Base-by-base conservation (phyloP, 306 rosid species). In the Castanea sativa region DNA sequence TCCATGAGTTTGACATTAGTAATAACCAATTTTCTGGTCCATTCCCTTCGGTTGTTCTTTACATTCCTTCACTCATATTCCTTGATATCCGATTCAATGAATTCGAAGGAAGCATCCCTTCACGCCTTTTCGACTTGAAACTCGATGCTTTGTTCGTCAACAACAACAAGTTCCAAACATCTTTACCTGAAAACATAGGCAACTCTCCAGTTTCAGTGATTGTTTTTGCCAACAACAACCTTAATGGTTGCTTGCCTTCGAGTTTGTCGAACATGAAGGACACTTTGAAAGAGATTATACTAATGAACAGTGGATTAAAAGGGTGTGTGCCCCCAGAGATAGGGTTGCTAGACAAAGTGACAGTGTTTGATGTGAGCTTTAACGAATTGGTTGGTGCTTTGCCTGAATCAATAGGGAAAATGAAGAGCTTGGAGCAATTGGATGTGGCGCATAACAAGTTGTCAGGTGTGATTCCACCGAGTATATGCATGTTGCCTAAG, bases 91-190 rank as follows among this genome's bases (percentile, higher is more conserved):
- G 99, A 4, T 94, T 51, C 88, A 94, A 94, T 19, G n/a, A 35
- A 0, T 92, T 91, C 78, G 10, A 77, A 0, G 99, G 99, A 5
- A 76, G 76, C 1, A 65, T 94, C 52, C 97, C 99, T 0, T 51
- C 86, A 1, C 33, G 68, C 21, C 88, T 94, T 14, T 94, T 92
- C 30, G 86, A 92, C 14, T 51, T 87, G 2, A 87, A 88, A 49
- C 93, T 94, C 49, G 97, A 94, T 19, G 99, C 97, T 2, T 33
- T 94, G 51, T 94, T 94, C 78, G 58, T 94, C 18, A 94, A 94
- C 88, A 79, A 92, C 78, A 94, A 94, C 73, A 86, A 83, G 1
- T 94, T 94, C 23, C 71, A 69, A 1, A 84, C 86, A 27, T 88
- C 91, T 1, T 55, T 92, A 5, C 97, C 97, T 0, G 79, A 81